Base-by-base conservation (phyloP, 768 basidiomycete genomes). In the Kwoniella sp. region DNA sequence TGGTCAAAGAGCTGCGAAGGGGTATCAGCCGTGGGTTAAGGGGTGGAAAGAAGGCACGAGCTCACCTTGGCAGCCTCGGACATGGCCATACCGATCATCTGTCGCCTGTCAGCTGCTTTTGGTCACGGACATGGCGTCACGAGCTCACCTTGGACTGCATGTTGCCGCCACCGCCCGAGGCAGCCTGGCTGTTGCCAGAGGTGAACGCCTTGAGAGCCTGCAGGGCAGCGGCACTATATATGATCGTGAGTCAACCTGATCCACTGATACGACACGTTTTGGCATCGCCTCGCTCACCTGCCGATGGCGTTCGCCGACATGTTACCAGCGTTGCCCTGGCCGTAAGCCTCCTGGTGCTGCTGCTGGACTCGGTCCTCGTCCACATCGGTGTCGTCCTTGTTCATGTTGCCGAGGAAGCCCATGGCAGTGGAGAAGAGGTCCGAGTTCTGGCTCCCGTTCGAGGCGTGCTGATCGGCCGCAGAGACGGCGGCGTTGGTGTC, bases 21-120 rank as follows among this genome's bases (percentile, higher is more conserved):
- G 7, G 33, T 41, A 23, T 20, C 9, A 27, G 28, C 22, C 17
- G 44, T 33, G 10, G 29, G 34, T 41, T n/a, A 48, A 28, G 40
- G 14, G 37, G 9, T 31, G 20, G n/a, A n/a, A 39, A 28, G 32
- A 8, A 41, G 20, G 14, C 5, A 37, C 17, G 5, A 26, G 20
- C 60, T 33, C 23, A 71, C 68, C 61, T 70, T 74, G 44, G 67
- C 68, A 53, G 73, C 77, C 56, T 92, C 85, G 0, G 82, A 81
- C 88, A 93, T 89, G 3, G 90, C 89, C 73, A 89, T 73, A 64
- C 86, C 85, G 74, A 93, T 83, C 53, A 92, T 76, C 71, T 91
- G 72, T 20, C 29, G 25, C 4, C 2, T 3, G 28, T 28, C 12
- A 29, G 25, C 31, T n/a, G n/a, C n/a, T n/a, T 53, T 28, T 49